Evolutionary conservation across 495 filamentous ascomycete species (phyloP).

Genomic region (Hypoxylon trugodes): DNA sequence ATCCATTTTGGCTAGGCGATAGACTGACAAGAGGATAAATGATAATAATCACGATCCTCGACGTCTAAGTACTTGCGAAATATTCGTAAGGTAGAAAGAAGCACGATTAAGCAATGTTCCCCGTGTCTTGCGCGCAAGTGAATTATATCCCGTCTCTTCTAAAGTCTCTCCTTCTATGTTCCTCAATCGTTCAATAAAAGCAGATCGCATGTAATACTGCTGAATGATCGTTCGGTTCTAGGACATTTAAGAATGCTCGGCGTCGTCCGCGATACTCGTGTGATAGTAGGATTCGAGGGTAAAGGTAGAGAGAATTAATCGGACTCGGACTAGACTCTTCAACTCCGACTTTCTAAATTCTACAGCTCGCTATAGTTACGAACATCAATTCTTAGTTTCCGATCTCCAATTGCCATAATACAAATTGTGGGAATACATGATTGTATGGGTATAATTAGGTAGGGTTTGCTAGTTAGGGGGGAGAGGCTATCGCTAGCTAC

Average conservation of each 20-base stretch:
- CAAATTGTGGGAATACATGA: no score
- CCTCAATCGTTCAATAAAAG: slow-evolving; percentile 21
- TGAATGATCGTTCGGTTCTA: slow-evolving; percentile 7
- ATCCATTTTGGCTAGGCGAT: slow-evolving; percentile 68
- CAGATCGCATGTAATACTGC: slow-evolving; percentile 15
- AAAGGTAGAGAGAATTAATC: neutral
- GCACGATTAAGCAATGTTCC: slow-evolving; percentile 36
- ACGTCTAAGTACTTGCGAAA: slow-evolving; percentile 26
- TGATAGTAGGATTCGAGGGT: neutral
- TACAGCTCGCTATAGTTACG: no score
- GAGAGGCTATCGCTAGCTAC: neutral
- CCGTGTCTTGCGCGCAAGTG: neutral
- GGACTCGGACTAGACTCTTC: slow-evolving; percentile 11
- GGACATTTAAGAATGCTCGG: slow-evolving; percentile 6
- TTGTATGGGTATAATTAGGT: no score
- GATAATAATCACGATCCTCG: slow-evolving; percentile 36
- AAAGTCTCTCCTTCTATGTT: neutral
- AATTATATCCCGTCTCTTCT: neutral
- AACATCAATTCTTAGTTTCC: no score
- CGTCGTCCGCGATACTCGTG: slow-evolving; percentile 1
- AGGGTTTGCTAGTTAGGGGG: neutral
- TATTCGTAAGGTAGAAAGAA: slow-evolving; percentile 22
- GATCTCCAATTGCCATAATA: no score
- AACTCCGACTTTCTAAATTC: slow-evolving; percentile 9
- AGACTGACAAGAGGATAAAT: slow-evolving; percentile 19